Base-by-base conservation (phyloP, 495 filamentous ascomycete species). In the Trichoderma erinaceum region DNA sequence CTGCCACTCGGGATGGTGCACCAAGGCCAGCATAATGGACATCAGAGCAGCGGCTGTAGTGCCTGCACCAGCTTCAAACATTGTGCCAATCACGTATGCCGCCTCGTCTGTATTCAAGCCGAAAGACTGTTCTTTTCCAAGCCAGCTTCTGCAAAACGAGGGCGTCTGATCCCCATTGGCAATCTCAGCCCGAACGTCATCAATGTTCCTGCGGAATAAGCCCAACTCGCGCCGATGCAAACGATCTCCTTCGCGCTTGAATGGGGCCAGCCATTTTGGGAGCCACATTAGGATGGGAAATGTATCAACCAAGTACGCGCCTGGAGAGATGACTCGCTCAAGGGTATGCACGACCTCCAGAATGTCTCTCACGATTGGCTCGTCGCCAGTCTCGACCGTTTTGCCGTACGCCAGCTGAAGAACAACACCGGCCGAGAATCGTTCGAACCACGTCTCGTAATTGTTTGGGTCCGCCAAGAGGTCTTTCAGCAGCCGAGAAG, bases 1-100 rank as follows among this genome's bases (percentile, higher is more conserved):
- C 71, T 84, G 82, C 79, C 82, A 87, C 65, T 84, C 76, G 1
- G 86, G 85, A 71, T 85, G 84, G 69, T 84, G 83, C 69, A 81
- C 78, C 84, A 88, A 87, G 23, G 87, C 85, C 18, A 88, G 71
- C 21, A 87, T 73, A 67, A 83, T 87, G 25, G 41, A 44, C 41
- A 44, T 12, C 41, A 44, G 10, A 16, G 41, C 41, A 44, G 41
- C 10, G 6, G 41, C 15, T 12, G 41, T 44, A 16, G 41, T 44
- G 41, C 41, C 41, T 44, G 41, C 10, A 16, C 41, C 41, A 2
- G 41, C 41, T 44, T 44, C 41, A 16, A 44, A 44, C 41, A 44
- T 44, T 2, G 41, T 44, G 15, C 41, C 41, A 44, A 44, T 44
- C 10, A 44, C 41, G 7, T 44, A 44, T 44, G 41, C 41, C 41